These are phyloP conservation scores for Geotrichum siamense DNA, from an alignment of 1,139 yeast genomes.

Conservation along the genomic window DNA sequence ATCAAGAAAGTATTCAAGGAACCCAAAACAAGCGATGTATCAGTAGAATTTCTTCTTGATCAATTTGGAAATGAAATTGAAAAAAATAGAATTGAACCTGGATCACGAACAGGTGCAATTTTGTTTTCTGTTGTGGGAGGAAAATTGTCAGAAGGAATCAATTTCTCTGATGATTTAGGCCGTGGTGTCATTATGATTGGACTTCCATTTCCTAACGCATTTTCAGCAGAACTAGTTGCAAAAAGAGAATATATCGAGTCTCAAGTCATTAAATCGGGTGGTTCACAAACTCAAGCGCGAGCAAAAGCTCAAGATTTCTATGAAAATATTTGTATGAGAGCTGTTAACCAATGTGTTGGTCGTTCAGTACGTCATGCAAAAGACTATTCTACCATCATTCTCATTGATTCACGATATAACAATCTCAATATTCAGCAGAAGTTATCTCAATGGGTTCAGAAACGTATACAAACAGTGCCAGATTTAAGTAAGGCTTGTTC, in stretches of 20 bases:
- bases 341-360: slow-evolving; percentile 90
- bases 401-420: slow-evolving; percentile 61
- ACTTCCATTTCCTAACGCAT: slow-evolving; percentile 80
- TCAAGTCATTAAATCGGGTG: slow-evolving; percentile 36
- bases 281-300: slow-evolving; percentile 38
- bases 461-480: slow-evolving; percentile 20
- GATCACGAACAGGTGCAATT: slow-evolving; percentile 47
- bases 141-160: slow-evolving; percentile 88
- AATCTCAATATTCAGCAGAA: slow-evolving; percentile 47
- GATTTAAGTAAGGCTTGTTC: background rate
- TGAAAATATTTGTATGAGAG: slow-evolving; percentile 85
- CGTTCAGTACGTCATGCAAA: slow-evolving; percentile 79
- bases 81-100: background rate
- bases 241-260: slow-evolving; percentile 58
- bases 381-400: slow-evolving; percentile 71
- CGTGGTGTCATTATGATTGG: slow-evolving; percentile 86
- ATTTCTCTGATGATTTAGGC: slow-evolving; percentile 79
- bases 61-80: slow-evolving; percentile 42
- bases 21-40: slow-evolving; percentile 34
- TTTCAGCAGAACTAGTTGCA: slow-evolving; percentile 76
- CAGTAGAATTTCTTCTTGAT: slow-evolving; percentile 43
- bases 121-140: slow-evolving; percentile 90
- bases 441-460: slow-evolving; percentile 72
- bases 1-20: slow-evolving; percentile 45
- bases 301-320: slow-evolving; percentile 54